A percentile compares a stretch with the other conserved stretches of the same genome.
Conservation (phyloP, 176 grass and related monocot genomes). For the Oryza glumipatula region DNA sequence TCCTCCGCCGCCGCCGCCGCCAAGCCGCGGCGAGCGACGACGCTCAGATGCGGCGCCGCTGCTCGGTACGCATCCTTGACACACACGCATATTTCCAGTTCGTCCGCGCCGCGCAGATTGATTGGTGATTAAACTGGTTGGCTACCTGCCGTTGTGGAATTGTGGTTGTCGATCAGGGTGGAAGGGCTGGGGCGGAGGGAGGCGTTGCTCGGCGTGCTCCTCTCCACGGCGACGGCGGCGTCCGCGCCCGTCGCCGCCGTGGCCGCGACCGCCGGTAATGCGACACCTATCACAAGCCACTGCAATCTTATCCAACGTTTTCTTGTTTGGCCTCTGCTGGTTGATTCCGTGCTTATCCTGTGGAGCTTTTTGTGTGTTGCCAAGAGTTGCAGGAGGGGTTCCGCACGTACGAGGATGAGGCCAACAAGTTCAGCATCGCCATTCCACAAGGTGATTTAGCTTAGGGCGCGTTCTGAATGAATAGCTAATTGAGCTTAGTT, state of each 20-base stretch:
- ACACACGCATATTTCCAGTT: not conserved
- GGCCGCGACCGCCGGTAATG: conserved; percentile 47
- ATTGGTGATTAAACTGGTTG: too few species aligned
- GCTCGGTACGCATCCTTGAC: not conserved
- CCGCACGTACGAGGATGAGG: conserved; percentile 67
- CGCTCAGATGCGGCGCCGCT: conserved; percentile 6
- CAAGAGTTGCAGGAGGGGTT: conserved; percentile 69
- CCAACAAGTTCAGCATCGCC: conserved; percentile 68
- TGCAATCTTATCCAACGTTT: not conserved
- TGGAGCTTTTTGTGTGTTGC: not conserved
- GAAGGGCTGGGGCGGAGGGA: conserved; percentile 56
- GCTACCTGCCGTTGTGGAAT: too few species aligned
- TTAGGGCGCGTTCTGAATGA: too few species aligned
- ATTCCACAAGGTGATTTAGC: conserved; percentile 64
- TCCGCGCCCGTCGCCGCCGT: conserved; percentile 40
- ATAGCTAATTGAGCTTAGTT: too few species aligned
- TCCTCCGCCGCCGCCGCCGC: not conserved
- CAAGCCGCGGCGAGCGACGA: not conserved
- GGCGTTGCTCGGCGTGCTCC: conserved; percentile 51
- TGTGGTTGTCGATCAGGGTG: not conserved
- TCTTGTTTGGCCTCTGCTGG: not conserved
- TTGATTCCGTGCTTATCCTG: not conserved
- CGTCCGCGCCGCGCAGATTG: too few species aligned
- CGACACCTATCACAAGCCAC: too few species aligned
- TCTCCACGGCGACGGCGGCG: conserved; percentile 29